Evolutionary conservation across 257 asterid species (phyloP).

Genomic region (Solanum commersonii): DNA sequence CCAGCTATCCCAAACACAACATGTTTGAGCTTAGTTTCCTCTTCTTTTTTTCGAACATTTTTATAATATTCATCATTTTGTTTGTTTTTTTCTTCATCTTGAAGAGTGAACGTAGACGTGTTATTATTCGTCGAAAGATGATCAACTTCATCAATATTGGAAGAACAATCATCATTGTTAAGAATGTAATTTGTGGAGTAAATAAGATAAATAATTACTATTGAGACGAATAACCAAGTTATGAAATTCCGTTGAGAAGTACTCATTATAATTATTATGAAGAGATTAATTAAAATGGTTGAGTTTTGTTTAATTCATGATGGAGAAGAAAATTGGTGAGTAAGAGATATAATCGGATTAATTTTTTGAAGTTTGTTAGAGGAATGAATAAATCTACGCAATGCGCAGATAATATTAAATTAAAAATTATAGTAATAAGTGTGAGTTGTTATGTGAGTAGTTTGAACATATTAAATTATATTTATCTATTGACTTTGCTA

Average conservation of each 20-base stretch:
- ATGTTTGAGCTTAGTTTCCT: conserved; percentile 29
- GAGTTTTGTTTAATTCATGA: not conserved
- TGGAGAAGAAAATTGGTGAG: not conserved
- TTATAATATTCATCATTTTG: not conserved
- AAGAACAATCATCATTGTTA: not conserved
- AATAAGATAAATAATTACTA: not conserved
- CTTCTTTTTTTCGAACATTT: not conserved
- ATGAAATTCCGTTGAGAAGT: not conserved
- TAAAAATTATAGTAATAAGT: not conserved
- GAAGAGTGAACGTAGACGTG: not conserved
- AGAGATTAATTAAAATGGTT: not conserved
- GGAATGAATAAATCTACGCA: not conserved
- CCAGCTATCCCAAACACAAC: conserved; percentile 55
- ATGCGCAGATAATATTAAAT: not conserved
- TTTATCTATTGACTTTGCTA: too few relatives aligned
- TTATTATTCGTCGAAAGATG: not conserved
- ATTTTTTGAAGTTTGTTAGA: not conserved
- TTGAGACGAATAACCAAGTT: not conserved
- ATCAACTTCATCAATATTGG: not conserved
- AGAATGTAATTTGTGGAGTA: conserved; percentile 1
- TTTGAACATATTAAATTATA: not conserved
- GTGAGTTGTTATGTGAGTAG: not conserved
- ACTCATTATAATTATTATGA: not conserved
- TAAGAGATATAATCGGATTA: conserved; percentile 2
- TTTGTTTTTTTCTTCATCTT: not conserved